Evolutionary conservation across 495 filamentous ascomycete genomes (phyloP).

Genomic region (Xylaria nigripes): DNA sequence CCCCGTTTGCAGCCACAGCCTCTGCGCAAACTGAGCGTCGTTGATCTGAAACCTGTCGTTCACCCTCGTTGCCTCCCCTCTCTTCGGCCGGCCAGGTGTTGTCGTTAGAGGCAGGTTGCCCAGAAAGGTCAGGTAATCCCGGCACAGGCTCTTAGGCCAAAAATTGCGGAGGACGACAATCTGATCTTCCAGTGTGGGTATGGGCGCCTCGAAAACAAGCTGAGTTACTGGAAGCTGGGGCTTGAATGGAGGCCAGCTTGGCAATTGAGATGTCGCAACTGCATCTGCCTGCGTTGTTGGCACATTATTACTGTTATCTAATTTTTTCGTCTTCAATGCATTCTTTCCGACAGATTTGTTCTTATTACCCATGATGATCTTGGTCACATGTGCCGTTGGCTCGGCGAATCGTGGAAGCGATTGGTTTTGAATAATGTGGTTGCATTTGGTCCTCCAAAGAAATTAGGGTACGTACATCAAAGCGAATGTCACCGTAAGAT

Average conservation of each 20-base stretch:
- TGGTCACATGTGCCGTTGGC: not conserved
- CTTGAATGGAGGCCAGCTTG: constrained; percentile 71
- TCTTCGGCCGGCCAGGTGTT: constrained; percentile 76
- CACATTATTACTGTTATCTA: not conserved
- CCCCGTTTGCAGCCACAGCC: constrained; percentile 60
- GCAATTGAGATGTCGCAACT: constrained; percentile 22
- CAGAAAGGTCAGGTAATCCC: constrained; percentile 71
- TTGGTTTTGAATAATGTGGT: no score
- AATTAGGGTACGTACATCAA: no score
- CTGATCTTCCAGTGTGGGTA: constrained; percentile 48
- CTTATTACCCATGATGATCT: not conserved
- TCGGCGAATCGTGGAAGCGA: not conserved
- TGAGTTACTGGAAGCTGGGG: constrained; percentile 62
- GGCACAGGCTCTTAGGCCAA: constrained; percentile 72
- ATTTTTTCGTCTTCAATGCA: not conserved
- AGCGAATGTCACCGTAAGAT: no score
- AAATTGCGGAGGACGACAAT: constrained; percentile 71
- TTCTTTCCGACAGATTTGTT: constrained; percentile 4
- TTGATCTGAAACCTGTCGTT: constrained; percentile 88
- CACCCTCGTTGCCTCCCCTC: constrained; percentile 74
- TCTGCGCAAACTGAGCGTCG: constrained; percentile 65
- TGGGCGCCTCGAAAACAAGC: constrained; percentile 50
- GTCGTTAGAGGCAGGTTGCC: constrained; percentile 66
- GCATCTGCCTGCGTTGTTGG: not conserved
- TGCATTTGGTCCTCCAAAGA: no score